Evolutionary conservation across 177 flowering plant genomes (phyloP), one percentile per base, ranked within the genome.

Genomic region (Vitis hybrid): DNA sequence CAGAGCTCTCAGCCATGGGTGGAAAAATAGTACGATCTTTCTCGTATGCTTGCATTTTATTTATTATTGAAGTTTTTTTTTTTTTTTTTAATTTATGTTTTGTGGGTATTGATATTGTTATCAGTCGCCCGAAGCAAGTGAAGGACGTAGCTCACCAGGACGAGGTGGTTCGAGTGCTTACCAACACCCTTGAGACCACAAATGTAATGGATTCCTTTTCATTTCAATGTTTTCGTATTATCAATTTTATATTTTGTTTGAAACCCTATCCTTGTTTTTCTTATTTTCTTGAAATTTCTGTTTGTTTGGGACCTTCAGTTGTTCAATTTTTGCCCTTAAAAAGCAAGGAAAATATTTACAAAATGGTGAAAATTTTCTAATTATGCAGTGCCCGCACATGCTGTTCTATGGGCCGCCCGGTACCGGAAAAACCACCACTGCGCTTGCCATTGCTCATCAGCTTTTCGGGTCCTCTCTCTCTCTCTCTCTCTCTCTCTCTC

Each of bases 351-450:
- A 40, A 40, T 40, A 40, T 40, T 40, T 40, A 7, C 45, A 40
- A 40, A 40, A 40, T 40, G 45, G 7, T 40, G 8, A 40, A 40
- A 40, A 7, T 40, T 5, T 5, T 40, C 7, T 4, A 40, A 40
- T n/a, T 72, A 69, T 68, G 65, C 70, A 93, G 99, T 91, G 94
- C 62, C 97, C 97, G 2, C 99, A 96, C 68, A 90, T 96, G 98
- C 90, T 96, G 45, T 93, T 96, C 78, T 96, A 96, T 61, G 98
- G 99, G 2, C 99, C 99, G 34, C 99, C 98, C 9, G 99, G 99
- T 5, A 96, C 99, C 1, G 99, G 98, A 0, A 96, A 96, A 80
- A 96, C 99, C 68, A 92, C 99, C 17, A 93, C 98, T 1, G 97
- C 95, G 0, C 95, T 93, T 7, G 97, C 99, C 56, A 91, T 96